Percentiles rank a stretch among this genome's conserved stretches.
Conservation (phyloP, 306 rosid genomes). For the Comarum palustre region DNA sequence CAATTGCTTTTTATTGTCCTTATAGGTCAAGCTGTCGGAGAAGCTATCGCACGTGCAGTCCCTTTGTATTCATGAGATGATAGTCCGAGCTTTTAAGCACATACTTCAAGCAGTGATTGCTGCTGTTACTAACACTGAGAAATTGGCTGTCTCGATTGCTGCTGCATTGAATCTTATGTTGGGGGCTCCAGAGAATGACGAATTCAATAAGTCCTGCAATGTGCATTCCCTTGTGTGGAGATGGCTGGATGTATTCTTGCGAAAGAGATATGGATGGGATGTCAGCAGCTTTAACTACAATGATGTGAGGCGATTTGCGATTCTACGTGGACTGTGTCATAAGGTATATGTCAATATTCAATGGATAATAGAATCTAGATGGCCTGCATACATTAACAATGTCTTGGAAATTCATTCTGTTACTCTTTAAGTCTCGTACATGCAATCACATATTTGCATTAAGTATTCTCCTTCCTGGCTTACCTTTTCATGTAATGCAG, state of each 20-base stretch:
- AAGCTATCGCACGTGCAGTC: conserved; percentile 94
- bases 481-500: not conserved
- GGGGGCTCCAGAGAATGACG: conserved; percentile 64
- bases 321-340: conserved; percentile 91
- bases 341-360: conserved; percentile 52
- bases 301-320: conserved; percentile 84
- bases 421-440: not conserved
- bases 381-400: conserved; percentile 11
- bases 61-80: conserved; percentile 96
- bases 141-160: conserved; percentile 72
- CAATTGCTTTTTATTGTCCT: conserved; percentile 29
- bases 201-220: conserved; percentile 47
- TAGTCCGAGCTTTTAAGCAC: conserved; percentile 96
- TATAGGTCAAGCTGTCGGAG: conserved; percentile 92
- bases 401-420: not conserved
- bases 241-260: conserved; percentile 80
- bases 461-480: not conserved
- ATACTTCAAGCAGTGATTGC: conserved; percentile 86
- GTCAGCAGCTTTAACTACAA: conserved; percentile 55
- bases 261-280: conserved; percentile 85
- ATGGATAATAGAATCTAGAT: conserved; percentile 14
- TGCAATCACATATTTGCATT: not conserved
- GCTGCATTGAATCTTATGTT: conserved; percentile 78
- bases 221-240: conserved; percentile 71
- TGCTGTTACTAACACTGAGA: conserved; percentile 57